Percentiles rank a stretch among this genome's conserved stretches.
phyloP scores from a whole-genome alignment of 495 filamentous ascomycete genomes.

The Penicillium maclennaniae region DNA sequence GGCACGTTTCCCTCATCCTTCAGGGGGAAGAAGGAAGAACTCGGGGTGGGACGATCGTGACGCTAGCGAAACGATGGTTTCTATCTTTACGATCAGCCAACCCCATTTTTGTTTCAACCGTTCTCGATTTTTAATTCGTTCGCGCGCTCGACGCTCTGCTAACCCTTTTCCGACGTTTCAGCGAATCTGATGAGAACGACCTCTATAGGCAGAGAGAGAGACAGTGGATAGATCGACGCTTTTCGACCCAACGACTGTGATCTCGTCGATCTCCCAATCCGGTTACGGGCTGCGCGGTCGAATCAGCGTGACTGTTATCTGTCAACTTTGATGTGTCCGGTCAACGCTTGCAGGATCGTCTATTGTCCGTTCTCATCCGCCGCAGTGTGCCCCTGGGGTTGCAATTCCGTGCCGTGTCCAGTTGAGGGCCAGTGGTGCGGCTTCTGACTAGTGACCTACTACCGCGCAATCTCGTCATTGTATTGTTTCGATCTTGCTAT shows the following conservation, averaged over 20 bases:
- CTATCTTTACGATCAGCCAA: not conserved
- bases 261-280: slow-evolving; percentile 10
- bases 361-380: not conserved
- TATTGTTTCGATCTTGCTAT: not conserved
- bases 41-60: slow-evolving; percentile 2
- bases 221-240: slow-evolving; percentile 4
- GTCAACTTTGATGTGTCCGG: slow-evolving; percentile 17
- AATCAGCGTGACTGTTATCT: slow-evolving; percentile 6
- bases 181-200: not conserved
- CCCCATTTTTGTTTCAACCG: not conserved
- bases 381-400: not conserved
- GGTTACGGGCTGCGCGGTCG: not conserved
- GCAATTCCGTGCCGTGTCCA: not conserved
- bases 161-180: not conserved
- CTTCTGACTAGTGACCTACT: not conserved
- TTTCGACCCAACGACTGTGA: slow-evolving; percentile 6
- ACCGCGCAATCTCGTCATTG: not conserved
- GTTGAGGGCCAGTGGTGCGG: not conserved
- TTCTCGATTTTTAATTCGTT: not conserved
- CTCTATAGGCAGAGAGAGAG: slow-evolving; percentile 7
- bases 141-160: not conserved
- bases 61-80: slow-evolving; percentile 1
- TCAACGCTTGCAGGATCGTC: not conserved
- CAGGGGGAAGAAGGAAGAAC: not conserved
- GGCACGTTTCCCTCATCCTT: not conserved